Base-by-base conservation (phyloP, 2,329 filamentous ascomycete species). In the Diaporthe citrichinensis region DNA sequence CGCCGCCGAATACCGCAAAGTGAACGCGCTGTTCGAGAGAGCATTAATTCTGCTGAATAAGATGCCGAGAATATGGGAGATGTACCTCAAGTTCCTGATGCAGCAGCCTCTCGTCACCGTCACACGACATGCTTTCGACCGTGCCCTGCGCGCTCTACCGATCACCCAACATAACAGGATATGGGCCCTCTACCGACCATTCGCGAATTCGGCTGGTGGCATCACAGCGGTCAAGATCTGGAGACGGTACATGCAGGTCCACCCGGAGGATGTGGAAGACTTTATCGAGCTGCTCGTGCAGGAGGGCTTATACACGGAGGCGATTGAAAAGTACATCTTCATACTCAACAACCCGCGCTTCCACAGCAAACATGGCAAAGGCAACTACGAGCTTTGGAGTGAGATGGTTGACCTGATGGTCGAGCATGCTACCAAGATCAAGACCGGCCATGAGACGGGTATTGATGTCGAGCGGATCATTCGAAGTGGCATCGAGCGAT, bases 41-140 rank as follows among this genome's bases (percentile, higher is more conserved):
- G 96, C 97, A 4, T 87, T 99, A 71, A 94, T 98, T 75, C 89
- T 99, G 55, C 90, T 99, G 77, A 98, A 99, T 86, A 99, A 99
- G 86, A 99, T 99, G 97, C 97, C 97, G 34, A 91, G 92, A 79
- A 97, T 99, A 82, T 99, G 97, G 97, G 96, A 98, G 83, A 95
- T 98, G 92, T 99, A 77, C 83, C 92, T 99, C 77, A 90, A 90
- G 67, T 98, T 99, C 82, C 88, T 99, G 75, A 92, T 96, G 82
- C 92, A 94, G 81, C 97, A 99, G 83, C 97, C 97, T n/a, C 87
- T 97, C 72, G 92, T 99, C 77, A 98, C 96, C 10, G 89, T 92
- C 74, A 97, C 95, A 36, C 92, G 97, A 76, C 92, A 92, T 78
- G 95, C 95, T 0, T 99, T 99, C 85, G 96, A 99, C 85, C 93